phyloP scores from a whole-genome alignment of 1,139 yeast genomes.

The Saccharomycopsis crataegensis region DNA sequence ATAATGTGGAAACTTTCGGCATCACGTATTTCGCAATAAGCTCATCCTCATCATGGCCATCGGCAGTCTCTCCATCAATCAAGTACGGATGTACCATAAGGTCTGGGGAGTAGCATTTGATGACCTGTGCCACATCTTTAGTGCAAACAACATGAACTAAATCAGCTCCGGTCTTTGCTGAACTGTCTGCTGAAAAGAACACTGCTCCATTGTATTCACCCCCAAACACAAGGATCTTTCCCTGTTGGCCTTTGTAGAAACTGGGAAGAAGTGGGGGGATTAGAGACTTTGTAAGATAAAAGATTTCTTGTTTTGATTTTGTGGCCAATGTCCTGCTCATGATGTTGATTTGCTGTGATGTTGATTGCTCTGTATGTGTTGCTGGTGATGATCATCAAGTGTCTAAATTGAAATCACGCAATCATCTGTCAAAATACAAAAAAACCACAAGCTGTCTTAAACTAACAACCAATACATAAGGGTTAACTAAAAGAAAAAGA shows the following conservation, averaged over 20 bases:
- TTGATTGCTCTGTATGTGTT: not conserved
- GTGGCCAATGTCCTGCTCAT: constrained; percentile 1
- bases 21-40: constrained; percentile 38
- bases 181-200: constrained; percentile 77
- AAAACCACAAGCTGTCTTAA: not conserved
- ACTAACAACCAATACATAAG: not conserved
- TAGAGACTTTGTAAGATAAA: constrained; percentile 42
- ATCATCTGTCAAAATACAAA: not conserved
- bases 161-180: constrained; percentile 82
- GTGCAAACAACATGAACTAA: constrained; percentile 86
- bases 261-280: constrained; percentile 70
- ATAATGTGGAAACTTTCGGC: constrained; percentile 46
- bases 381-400: not conserved
- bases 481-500: not conserved
- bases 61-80: constrained; percentile 28
- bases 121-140: constrained; percentile 64
- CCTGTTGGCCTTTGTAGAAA: constrained; percentile 78
- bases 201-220: constrained; percentile 98
- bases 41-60: constrained; percentile 21
- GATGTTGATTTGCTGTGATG: not conserved
- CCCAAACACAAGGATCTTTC: constrained; percentile 80
- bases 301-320: constrained; percentile 36
- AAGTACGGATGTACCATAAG: constrained; percentile 94
- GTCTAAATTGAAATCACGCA: not conserved
- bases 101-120: constrained; percentile 86